Evolutionary conservation across 176 grass and related monocot species (phyloP).

Genomic region (Carex pumila): DNA sequence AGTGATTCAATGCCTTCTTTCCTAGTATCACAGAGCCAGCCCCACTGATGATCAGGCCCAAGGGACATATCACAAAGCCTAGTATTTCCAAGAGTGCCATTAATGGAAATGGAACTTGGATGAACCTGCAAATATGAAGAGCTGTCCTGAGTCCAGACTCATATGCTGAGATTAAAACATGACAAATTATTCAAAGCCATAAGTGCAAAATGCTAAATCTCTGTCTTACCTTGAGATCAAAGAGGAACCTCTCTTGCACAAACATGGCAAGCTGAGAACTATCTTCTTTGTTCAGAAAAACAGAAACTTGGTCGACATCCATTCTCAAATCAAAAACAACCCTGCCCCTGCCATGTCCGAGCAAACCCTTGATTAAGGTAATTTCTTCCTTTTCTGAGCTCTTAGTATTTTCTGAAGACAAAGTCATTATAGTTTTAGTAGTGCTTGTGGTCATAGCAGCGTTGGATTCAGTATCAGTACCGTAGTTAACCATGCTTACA

Average conservation of each 20-base stretch:
- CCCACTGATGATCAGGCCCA: conserved; percentile 83
- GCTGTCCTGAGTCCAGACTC: not conserved
- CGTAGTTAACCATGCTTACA: conserved; percentile 55
- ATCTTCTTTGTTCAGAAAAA: conserved; percentile 99
- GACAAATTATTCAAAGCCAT: not conserved
- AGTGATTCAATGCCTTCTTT: conserved; percentile 86
- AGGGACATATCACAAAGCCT: conserved; percentile 95
- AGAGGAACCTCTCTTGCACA: conserved; percentile 88
- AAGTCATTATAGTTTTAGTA: not conserved
- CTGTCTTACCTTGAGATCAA: conserved; percentile 80
- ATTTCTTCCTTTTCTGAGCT: conserved; percentile 52
- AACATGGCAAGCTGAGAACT: conserved; percentile 94
- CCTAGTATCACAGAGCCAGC: conserved; percentile 87
- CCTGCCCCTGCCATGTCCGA: conserved; percentile 81
- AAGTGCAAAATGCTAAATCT: conserved; percentile 3
- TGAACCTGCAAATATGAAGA: conserved; percentile 44
- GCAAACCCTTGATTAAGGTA: conserved; percentile 73
- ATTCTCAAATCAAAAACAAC: conserved; percentile 93
- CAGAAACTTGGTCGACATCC: conserved; percentile 87
- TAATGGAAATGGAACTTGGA: conserved; percentile 83
- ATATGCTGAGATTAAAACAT: not conserved
- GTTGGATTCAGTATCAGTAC: conserved; percentile 32
- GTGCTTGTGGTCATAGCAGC: not conserved
- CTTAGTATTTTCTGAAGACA: conserved; percentile 10
- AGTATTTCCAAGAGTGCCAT: conserved; percentile 84